Conservation (phyloP, 2,329 filamentous ascomycete species). For the Ceratocystiopsis sp. region DNA sequence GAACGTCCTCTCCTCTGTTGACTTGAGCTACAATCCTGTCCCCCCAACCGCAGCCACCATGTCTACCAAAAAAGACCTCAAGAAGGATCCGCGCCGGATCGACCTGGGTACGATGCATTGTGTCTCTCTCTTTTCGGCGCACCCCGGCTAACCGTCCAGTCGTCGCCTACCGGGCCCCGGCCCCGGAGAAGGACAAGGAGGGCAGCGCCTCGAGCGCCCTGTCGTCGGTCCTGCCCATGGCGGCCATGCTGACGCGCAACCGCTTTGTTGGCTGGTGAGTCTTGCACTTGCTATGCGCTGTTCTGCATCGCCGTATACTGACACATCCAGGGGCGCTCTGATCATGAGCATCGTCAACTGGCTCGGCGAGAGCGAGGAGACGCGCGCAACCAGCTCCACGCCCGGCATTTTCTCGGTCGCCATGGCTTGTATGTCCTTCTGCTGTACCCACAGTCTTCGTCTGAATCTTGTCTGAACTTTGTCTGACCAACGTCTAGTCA, state of each 20-base stretch:
- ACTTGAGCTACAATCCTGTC: background rate
- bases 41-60: constrained; percentile 1
- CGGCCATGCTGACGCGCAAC: constrained; percentile 85
- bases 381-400: constrained; percentile 46
- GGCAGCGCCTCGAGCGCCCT: constrained; percentile 57
- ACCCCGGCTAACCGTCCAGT: constrained; percentile 33
- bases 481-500: constrained; percentile 10
- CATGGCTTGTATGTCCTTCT: constrained; percentile 16
- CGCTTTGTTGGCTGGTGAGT: constrained; percentile 54
- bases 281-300: background rate
- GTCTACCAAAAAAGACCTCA: constrained; percentile 3
- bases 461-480: too few species aligned
- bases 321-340: constrained; percentile 44
- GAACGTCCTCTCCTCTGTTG: background rate
- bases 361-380: constrained; percentile 56
- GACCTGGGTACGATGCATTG: constrained; percentile 7
- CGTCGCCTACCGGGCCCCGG: constrained; percentile 72
- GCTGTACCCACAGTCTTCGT: background rate
- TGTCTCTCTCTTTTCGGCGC: background rate
- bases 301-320: too few species aligned
- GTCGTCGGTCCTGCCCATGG: constrained; percentile 78
- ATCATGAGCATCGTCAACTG: constrained; percentile 60
- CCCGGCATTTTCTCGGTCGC: constrained; percentile 30
- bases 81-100: constrained; percentile 9
- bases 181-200: constrained; percentile 36